Percentiles rank a stretch among this genome's conserved stretches.
Evolutionary conservation across 164 flowering plant species (phyloP).

Genomic region (Macadamia tetraphylla): DNA sequence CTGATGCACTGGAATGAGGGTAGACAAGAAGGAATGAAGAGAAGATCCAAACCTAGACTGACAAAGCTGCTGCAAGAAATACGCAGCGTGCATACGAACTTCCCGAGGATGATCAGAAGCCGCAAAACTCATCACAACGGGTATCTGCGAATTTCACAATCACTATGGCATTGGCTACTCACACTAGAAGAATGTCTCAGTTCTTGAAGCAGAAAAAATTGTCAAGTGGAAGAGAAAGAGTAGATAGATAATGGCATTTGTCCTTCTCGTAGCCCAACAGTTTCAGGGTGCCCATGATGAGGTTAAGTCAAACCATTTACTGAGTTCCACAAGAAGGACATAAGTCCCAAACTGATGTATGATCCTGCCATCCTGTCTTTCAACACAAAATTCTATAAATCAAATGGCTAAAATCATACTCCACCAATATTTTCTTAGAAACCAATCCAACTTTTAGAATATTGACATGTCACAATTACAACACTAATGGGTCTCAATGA

Average conservation of each 20-base stretch:
- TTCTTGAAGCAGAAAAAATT: neutral
- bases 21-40: neutral
- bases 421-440: too few species aligned
- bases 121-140: conserved; percentile 82
- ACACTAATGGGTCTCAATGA: neutral
- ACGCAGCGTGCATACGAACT: conserved; percentile 94
- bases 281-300: too few species aligned
- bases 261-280: too few species aligned
- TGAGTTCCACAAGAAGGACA: neutral
- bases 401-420: neutral
- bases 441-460: too few species aligned
- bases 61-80: conserved; percentile 94
- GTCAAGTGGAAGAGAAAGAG: too few species aligned
- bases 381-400: neutral
- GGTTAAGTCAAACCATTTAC: neutral
- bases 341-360: neutral
- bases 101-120: conserved; percentile 85
- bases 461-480: neutral
- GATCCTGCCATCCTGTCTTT: neutral
- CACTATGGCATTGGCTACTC: neutral
- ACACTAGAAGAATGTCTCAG: neutral
- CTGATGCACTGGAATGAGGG: neutral
- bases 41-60: conserved; percentile 71
- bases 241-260: too few species aligned
- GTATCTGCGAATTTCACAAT: conserved; percentile 43